Base-by-base conservation (phyloP, 345 rosid genomes). In the Moricandia moricandioides region DNA sequence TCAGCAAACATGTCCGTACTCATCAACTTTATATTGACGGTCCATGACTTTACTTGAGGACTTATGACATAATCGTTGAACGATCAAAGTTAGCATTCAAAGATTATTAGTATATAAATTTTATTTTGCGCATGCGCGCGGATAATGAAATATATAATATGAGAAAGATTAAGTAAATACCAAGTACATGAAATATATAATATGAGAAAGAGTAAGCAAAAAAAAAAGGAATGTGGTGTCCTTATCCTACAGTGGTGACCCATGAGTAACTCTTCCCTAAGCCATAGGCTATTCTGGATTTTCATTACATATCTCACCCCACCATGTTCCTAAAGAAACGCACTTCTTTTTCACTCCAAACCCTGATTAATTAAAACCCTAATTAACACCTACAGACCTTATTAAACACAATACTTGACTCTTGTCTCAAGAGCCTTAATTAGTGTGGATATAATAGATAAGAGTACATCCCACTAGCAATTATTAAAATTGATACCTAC, bases 291-390 rank as follows among this genome's bases (percentile, higher is more conserved):
- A 66, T 78, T 72, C 76, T 71, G 35, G 29, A 51, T 17, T 72
- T 61, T 58, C 80, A 79, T 69, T 49, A 65, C 72, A 69, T 65
- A 45, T 74, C 76, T 49, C 79, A 69, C 79, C 79, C 72, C 79
- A 74, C 71, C 79, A 74, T 69, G 79, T 67, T 79, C 82, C 31
- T 52, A 39, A 18, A 52, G 24, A 21, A 72, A 30, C 69, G 45
- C 62, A 18, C 59, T 83, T 86, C 88, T 80, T 84, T 78, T 75
- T 84, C 71, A 79, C 84, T 34, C 68, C 29, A 63, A 64, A 69
- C 67, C 68, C 57, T 63, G 74, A 58, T 69, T 69, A 77, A 70
- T 18, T 61, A 17, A 62, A 63, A 51, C 76, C 39, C 18, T 37
- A 34, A 34, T 37, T 49, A 77, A 62, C 65, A 27, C 27, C 21